These are phyloP conservation scores for Aureobasidium sp. DNA, from an alignment of 2,329 filamentous ascomycete species.

Conservation along the genomic window DNA sequence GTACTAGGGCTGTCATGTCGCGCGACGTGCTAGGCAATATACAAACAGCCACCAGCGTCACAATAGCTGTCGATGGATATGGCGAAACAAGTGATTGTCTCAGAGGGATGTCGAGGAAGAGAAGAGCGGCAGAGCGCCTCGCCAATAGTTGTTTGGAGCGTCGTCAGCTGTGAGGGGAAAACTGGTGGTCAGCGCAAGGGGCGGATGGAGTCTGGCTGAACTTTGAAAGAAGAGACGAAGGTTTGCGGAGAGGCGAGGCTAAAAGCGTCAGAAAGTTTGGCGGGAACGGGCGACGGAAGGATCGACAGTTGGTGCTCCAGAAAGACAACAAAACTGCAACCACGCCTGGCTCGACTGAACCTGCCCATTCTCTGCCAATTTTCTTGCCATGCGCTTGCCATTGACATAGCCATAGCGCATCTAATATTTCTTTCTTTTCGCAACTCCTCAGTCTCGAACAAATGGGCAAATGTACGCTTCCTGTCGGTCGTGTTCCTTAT, in stretches of 20 bases:
- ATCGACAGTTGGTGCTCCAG: background rate
- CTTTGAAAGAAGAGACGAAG: background rate
- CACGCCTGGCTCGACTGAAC: background rate
- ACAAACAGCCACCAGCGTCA: background rate
- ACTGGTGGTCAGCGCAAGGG: background rate
- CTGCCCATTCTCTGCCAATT: background rate
- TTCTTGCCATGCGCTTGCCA: slow-evolving; percentile 46
- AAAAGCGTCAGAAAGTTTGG: background rate
- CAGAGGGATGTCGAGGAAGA: background rate
- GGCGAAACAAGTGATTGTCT: background rate
- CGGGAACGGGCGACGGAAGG: background rate
- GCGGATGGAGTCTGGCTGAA: background rate
- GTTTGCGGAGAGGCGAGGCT: background rate
- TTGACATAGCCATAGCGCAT: background rate
- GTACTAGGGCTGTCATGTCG: background rate
- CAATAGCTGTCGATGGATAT: background rate
- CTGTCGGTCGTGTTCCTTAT: background rate
- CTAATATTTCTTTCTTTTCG: background rate
- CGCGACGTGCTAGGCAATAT: background rate
- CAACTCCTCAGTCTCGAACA: background rate
- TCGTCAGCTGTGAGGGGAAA: slow-evolving; percentile 1
- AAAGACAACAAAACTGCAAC: background rate
- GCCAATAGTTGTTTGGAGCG: background rate
- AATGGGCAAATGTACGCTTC: slow-evolving; percentile 11
- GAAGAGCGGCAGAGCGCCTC: background rate